Evolutionary conservation across 495 filamentous ascomycete genomes (phyloP).

Genomic region (Pseudevernia furfuracea): DNA sequence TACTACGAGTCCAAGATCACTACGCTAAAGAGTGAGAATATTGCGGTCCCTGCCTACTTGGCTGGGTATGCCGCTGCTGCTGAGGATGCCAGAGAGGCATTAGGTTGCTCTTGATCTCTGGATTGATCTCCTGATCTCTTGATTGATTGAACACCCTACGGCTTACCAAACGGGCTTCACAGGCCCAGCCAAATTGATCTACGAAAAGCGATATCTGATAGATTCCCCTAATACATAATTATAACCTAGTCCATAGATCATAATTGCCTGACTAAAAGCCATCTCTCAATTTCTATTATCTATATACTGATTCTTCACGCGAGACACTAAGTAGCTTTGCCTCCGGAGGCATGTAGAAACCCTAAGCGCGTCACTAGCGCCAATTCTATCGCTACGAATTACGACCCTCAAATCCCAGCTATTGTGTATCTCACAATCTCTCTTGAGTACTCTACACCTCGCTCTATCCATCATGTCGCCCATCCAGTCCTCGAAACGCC

Average conservation of each 20-base stretch:
- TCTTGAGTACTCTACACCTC: not conserved
- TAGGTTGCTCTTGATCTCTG: slow-evolving; percentile 2
- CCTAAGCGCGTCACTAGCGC: slow-evolving; percentile 1
- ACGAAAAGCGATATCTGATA: not conserved
- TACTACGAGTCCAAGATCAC: not conserved
- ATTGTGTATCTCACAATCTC: too few relatives aligned
- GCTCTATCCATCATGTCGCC: slow-evolving; percentile 11
- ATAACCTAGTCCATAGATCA: not conserved
- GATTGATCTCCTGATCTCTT: too few relatives aligned
- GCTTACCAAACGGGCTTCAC: too few relatives aligned
- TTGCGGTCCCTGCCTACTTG: not conserved
- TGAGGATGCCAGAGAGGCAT: not conserved
- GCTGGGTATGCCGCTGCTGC: not conserved
- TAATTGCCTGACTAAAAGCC: not conserved
- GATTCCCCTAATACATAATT: not conserved
- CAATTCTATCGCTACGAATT: not conserved
- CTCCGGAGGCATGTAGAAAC: not conserved
- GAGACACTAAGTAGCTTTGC: not conserved
- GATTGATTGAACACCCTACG: too few relatives aligned
- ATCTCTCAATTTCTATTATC: not conserved
- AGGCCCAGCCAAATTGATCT: not conserved
- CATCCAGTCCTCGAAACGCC: slow-evolving; percentile 41
- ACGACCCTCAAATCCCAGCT: not conserved
- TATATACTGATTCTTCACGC: not conserved
- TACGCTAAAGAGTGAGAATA: not conserved